These are phyloP conservation scores for Mucor plumbeus DNA, from an alignment of 371 early-diverging fungal genomes.

Conservation along the genomic window DNA sequence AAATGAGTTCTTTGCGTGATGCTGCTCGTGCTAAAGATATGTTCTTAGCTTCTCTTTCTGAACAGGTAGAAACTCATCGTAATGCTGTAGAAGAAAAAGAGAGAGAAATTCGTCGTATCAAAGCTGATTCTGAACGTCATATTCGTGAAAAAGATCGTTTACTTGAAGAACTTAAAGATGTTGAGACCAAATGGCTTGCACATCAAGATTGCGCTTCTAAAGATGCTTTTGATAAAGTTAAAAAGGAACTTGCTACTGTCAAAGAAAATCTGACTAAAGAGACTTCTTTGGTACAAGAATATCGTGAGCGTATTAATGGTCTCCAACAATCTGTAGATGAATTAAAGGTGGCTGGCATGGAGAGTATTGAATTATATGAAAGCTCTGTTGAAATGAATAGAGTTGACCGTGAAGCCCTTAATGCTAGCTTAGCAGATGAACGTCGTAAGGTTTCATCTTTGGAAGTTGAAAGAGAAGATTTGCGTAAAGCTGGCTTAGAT, in stretches of 20 bases:
- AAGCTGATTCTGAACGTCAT: constrained; percentile 48
- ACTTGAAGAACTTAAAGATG: constrained; percentile 43
- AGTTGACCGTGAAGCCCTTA: constrained; percentile 55
- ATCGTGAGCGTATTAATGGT: constrained; percentile 31
- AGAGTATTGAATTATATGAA: constrained; percentile 61
- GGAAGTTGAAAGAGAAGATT: constrained; percentile 26
- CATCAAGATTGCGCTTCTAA: constrained; percentile 46
- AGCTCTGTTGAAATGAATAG: constrained; percentile 53
- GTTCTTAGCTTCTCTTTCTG: constrained; percentile 49
- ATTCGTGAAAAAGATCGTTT: constrained; percentile 48
- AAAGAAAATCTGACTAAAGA: constrained; percentile 41
- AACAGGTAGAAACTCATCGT: constrained; percentile 52
- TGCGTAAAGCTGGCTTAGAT: constrained; percentile 32
- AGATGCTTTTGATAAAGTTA: constrained; percentile 44
- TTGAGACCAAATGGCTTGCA: constrained; percentile 41
- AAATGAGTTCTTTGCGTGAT: constrained; percentile 50
- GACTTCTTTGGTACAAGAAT: constrained; percentile 30
- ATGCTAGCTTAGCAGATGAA: constrained; percentile 46
- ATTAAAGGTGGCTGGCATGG: constrained; percentile 57
- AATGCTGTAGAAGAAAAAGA: constrained; percentile 56
- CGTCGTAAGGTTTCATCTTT: constrained; percentile 35
- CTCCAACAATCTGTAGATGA: constrained; percentile 53
- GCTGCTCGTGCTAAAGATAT: constrained; percentile 58
- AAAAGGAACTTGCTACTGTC: constrained; percentile 33
- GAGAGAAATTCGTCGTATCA: constrained; percentile 49